Percentiles rank a stretch among this genome's conserved stretches.
Evolutionary conservation across 768 basidiomycete genomes (phyloP).

Genomic region (Cystobasidium onofrii): DNA sequence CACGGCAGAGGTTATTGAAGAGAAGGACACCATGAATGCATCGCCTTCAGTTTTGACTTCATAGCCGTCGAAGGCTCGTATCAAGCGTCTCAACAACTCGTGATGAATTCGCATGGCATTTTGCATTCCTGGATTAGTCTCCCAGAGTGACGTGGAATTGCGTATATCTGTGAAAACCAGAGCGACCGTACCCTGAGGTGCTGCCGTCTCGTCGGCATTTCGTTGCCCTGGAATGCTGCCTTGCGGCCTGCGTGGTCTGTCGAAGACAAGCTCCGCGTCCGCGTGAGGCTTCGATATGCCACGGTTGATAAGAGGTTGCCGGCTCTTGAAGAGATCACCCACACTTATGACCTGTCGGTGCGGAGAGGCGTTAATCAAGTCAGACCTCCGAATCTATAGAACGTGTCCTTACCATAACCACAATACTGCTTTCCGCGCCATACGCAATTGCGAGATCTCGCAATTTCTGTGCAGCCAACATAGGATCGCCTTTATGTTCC

Average conservation of each 20-base stretch:
- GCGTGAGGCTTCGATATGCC: conserved; percentile 45
- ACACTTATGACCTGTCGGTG: conserved; percentile 45
- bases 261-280: conserved; percentile 51
- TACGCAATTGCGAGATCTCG: conserved; percentile 95
- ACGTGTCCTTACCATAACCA: conserved; percentile 94
- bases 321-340: conserved; percentile 60
- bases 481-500: conserved; percentile 60
- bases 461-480: conserved; percentile 91
- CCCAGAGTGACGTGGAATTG: conserved; percentile 95
- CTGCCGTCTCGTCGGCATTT: conserved; percentile 53
- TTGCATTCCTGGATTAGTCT: conserved; percentile 88
- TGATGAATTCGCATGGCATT: conserved; percentile 89
- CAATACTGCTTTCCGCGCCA: conserved; percentile 81
- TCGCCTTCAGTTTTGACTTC: conserved; percentile 99
- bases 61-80: conserved; percentile 87
- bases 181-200: conserved; percentile 78
- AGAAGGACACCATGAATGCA: conserved; percentile 97
- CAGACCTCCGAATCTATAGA: neutral
- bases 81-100: conserved; percentile 67
- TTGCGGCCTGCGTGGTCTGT: conserved; percentile 46
- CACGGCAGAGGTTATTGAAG: conserved; percentile 70
- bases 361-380: neutral
- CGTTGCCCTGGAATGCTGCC: conserved; percentile 54
- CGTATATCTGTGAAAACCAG: conserved; percentile 96
- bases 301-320: conserved; percentile 24